Base-by-base conservation (phyloP, 306 rosid species). In the Albizia julibrissin region DNA sequence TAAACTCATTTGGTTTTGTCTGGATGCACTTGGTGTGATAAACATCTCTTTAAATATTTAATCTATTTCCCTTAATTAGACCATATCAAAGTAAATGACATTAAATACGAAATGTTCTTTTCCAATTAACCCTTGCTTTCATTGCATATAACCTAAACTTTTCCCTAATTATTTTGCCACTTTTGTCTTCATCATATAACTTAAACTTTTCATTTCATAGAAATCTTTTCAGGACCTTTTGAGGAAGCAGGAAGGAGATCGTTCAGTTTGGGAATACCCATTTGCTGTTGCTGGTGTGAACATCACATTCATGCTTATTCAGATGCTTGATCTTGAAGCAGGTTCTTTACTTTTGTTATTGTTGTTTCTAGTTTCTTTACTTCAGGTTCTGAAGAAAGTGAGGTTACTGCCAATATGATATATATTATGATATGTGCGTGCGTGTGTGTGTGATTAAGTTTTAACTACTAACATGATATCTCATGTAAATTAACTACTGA, bases 201-300 rank as follows among this genome's bases (percentile, higher is more conserved):
- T 65, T 21, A 69, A 62, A 44, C 72, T 76, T 87, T 90, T 81
- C 76, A 50, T 82, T 89, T 79, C 87, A 82, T 78, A 96, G 99
- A 96, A 92, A 86, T 96, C 99, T 67, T 96, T 96, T 88, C 97
- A 93, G 88, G 94, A 90, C 87, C 99, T 96, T 59, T 91, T 96
- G 77, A 87, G 94, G 83, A 96, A 96, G 92, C 98, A 88, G 86
- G 99, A 92, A 90, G 99, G 99, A 76, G 94, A 96, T 79, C 92
- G 99, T 31, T 96, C 99, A 49, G 91, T 93, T 79, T 96, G 99
- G 99, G 99, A 96, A 84, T 96, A 96, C 88, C 99, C 99, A 69
- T 96, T 96, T 91, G 98, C 99, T 37, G 99, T 96, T 80, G 99
- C 99, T 73, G 99, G 99, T 83, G 99, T 96, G 79, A 96, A 96